Conservation (phyloP, 2,329 filamentous ascomycete genomes). For the Sporothrix pallida region DNA sequence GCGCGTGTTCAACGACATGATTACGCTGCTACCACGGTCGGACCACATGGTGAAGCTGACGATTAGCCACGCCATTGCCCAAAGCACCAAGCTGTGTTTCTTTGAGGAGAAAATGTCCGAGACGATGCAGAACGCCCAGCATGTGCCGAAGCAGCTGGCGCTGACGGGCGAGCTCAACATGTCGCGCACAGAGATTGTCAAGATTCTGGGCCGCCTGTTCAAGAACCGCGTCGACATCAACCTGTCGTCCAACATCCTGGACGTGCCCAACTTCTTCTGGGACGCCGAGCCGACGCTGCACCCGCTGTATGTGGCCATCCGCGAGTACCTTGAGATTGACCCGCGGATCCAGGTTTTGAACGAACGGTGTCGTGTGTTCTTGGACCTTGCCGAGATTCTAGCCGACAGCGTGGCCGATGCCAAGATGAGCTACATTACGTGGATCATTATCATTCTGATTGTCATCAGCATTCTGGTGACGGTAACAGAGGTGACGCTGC, state of each 20-base stretch:
- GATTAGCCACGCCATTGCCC: slow-evolving; percentile 95
- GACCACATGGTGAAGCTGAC: slow-evolving; percentile 99
- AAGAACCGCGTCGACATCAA: slow-evolving; percentile 97
- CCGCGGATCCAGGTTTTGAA: slow-evolving; percentile 95
- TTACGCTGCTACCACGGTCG: slow-evolving; percentile 83
- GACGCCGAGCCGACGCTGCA: slow-evolving; percentile 94
- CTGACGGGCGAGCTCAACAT: slow-evolving; percentile 90
- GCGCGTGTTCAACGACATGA: slow-evolving; percentile 98
- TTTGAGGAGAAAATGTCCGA: slow-evolving; percentile 96
- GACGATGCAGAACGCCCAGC: slow-evolving; percentile 91
- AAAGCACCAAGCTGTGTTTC: slow-evolving; percentile 94
- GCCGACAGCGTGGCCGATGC: slow-evolving; percentile 90
- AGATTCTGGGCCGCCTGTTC: slow-evolving; percentile 87
- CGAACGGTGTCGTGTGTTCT: slow-evolving; percentile 93
- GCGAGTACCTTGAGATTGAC: slow-evolving; percentile 97
- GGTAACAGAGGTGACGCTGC: slow-evolving; percentile 82
- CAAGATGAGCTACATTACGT: slow-evolving; percentile 95
- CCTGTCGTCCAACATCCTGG: slow-evolving; percentile 92
- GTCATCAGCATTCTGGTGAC: slow-evolving; percentile 90
- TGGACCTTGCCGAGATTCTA: slow-evolving; percentile 93
- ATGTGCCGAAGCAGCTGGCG: slow-evolving; percentile 87
- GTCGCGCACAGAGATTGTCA: slow-evolving; percentile 89
- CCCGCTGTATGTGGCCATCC: slow-evolving; percentile 90
- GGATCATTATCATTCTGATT: slow-evolving; percentile 97
- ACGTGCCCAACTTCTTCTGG: slow-evolving; percentile 98